A percentile compares a stretch with the other conserved stretches of the same genome.
Evolutionary conservation across 208 protist genomes (phyloP).

Genomic region (Trypanosomatidae sp.): DNA sequence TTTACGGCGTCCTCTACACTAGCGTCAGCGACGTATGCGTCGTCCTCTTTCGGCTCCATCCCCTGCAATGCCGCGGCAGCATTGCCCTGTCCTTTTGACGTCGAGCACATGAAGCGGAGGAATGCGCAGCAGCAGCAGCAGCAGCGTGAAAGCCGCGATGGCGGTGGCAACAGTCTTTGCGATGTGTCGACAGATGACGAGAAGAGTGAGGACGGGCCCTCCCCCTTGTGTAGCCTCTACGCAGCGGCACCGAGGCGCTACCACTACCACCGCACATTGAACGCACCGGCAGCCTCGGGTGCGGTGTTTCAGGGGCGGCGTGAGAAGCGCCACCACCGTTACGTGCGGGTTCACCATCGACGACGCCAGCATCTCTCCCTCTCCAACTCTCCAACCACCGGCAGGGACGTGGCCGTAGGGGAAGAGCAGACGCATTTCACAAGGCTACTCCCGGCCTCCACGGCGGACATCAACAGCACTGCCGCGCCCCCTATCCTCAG

Average conservation of each 20-base stretch:
- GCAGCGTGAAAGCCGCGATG: background rate
- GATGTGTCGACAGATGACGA: background rate
- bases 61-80: background rate
- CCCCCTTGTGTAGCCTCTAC: slow-evolving; percentile 10
- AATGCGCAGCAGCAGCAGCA: background rate
- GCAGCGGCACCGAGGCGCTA: slow-evolving; percentile 16
- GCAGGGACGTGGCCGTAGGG: background rate
- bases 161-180: slow-evolving; percentile 4
- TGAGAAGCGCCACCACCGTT: slow-evolving; percentile 30
- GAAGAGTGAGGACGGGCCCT: background rate
- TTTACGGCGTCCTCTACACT: slow-evolving; percentile 25
- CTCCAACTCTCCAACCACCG: background rate
- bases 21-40: slow-evolving; percentile 17
- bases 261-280: slow-evolving; percentile 22
- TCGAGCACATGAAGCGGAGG: background rate
- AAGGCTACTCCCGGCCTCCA: background rate
- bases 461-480: background rate
- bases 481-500: background rate
- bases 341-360: slow-evolving; percentile 31
- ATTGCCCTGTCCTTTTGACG: background rate
- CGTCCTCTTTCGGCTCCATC: slow-evolving; percentile 23
- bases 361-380: background rate
- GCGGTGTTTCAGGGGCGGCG: slow-evolving; percentile 2
- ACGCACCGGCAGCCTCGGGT: background rate
- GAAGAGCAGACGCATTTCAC: background rate